phyloP scores from a whole-genome alignment of 192 early-diverging fungal species.

The Glomus cerebriforme region DNA sequence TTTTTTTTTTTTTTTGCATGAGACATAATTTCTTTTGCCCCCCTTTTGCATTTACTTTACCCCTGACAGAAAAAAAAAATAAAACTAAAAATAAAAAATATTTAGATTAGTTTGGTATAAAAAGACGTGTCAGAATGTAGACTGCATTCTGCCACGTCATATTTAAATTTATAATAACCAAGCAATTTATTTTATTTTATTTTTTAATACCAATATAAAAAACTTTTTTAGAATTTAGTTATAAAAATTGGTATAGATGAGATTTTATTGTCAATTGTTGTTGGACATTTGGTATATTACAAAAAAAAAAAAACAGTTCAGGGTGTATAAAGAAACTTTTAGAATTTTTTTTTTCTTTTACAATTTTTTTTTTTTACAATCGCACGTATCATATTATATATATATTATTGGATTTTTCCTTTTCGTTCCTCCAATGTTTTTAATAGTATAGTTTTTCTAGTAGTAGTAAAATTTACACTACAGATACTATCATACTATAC shows the following conservation, averaged over 20 bases:
- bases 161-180: background rate
- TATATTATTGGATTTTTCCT: background rate
- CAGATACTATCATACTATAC: too few species aligned
- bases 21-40: background rate
- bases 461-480: too few species aligned
- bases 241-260: background rate
- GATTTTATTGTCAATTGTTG: background rate
- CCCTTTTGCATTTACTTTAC: background rate
- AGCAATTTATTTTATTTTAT: background rate
- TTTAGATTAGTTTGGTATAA: background rate
- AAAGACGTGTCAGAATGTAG: background rate
- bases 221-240: background rate
- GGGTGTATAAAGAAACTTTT: background rate
- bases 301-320: background rate
- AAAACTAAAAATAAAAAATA: too few species aligned
- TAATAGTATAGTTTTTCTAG: background rate
- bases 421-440: background rate
- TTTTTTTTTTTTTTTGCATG: background rate
- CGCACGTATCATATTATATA: background rate
- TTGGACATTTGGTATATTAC: background rate
- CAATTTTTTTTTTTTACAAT: background rate
- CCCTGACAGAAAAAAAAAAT: background rate
- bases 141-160: background rate
- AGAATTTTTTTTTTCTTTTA: background rate
- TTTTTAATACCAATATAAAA: background rate